phyloP scores from a whole-genome alignment of 1,284 basidiomycete species.

The Earliella scabrosa region DNA sequence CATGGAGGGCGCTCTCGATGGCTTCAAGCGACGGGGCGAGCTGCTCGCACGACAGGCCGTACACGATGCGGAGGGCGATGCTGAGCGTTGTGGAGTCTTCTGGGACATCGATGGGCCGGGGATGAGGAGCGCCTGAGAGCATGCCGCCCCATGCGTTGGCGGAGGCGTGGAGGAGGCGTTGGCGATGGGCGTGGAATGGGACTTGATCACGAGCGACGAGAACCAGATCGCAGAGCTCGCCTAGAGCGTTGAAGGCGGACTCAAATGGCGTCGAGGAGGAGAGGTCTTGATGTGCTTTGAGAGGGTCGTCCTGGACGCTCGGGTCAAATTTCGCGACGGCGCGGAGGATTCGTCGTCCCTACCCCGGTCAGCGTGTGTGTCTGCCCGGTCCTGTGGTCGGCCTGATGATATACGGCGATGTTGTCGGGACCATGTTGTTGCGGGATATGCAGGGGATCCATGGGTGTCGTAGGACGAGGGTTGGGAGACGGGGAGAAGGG shows the following conservation, averaged over 20 bases:
- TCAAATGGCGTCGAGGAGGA: constrained; percentile 78
- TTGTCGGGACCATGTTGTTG: too few relatives aligned
- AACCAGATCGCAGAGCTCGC: constrained; percentile 55
- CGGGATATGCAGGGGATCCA: too few relatives aligned
- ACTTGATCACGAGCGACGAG: constrained; percentile 70
- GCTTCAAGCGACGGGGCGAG: constrained; percentile 28
- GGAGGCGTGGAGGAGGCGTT: constrained; percentile 34
- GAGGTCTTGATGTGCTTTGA: too few relatives aligned
- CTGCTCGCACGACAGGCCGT: constrained; percentile 32
- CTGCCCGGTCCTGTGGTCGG: too few relatives aligned
- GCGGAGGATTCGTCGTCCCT: too few relatives aligned
- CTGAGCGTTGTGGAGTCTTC: constrained; percentile 22
- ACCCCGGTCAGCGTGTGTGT: too few relatives aligned
- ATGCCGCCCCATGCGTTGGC: constrained; percentile 36
- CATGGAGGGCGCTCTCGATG: constrained; percentile 29
- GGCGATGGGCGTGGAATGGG: constrained; percentile 50
- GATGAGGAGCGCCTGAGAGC: constrained; percentile 24
- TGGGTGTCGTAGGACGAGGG: too few relatives aligned
- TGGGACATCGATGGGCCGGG: constrained; percentile 29
- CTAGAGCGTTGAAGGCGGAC: constrained; percentile 57
- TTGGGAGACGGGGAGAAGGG: too few relatives aligned
- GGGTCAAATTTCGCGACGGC: too few relatives aligned
- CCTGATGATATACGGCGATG: too few relatives aligned
- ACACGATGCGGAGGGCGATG: constrained; percentile 37
- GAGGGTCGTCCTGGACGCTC: too few relatives aligned